Base-by-base conservation (phyloP, 306 rosid genomes). In the Castanea mollissima region DNA sequence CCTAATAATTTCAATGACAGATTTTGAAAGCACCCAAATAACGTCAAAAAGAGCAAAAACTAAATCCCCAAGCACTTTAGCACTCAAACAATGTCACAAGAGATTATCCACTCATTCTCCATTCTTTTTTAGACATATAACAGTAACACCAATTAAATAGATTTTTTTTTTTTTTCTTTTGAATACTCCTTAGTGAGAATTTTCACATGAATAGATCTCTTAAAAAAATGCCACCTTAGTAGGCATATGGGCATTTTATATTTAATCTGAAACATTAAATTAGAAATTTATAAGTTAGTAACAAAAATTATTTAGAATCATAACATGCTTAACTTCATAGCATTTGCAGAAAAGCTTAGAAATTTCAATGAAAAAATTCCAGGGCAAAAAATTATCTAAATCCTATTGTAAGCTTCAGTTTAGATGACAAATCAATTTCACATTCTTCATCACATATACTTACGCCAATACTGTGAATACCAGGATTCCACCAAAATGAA, bases 401-500 rank as follows among this genome's bases (percentile, higher is more conserved):
- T 19, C 68, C 70, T 16, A 31, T 15, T n/a, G 32, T 19, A 67
- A 67, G 51, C 72, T 67, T 67, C 49, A 65, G 6, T 65, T 32
- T 34, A 15, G 21, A 65, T 18, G 35, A 51, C 5, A 44, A 71
- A 71, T 49, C 57, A 65, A 71, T 34, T 71, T 49, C 38, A 25
- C 46, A 41, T 8, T 41, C 54, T 3, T 20, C 72, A 19, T 70
- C 56, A 73, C 7, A 20, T 71, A 20, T 73, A 91, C 99, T 91
- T 90, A 95, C 99, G 93, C 99, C 84, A 91, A 76, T 69, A 95
- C 99, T 0, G 99, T 95, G 88, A 95, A 95, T 78, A 92, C 89
- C 80, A 92, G 88, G 69, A 95, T 91, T 32, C 91, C 58, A 92
- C 85, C 90, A 92, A 80, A 76, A 89, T 78, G 83, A 90, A 81